Evolutionary conservation across 177 flowering plant species (phyloP).

Genomic region (Vitis hybrid): DNA sequence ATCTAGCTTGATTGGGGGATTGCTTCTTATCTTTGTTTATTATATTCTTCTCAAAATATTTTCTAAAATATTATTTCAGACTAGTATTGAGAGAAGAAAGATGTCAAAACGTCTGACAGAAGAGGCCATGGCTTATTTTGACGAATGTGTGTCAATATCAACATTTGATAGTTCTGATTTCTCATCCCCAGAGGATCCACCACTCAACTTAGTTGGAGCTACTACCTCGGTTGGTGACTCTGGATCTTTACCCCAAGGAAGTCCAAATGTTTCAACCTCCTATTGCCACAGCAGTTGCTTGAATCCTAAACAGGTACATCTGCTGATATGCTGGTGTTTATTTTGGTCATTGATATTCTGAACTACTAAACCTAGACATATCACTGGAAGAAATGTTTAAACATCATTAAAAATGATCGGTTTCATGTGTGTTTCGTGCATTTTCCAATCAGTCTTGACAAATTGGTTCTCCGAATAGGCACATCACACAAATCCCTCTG

Average conservation of each 20-base stretch:
- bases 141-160: constrained; percentile 89
- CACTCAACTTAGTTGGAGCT: constrained; percentile 23
- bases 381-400: too few relatives aligned
- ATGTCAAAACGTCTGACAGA: constrained; percentile 72
- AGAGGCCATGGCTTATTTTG: constrained; percentile 89
- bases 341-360: too few relatives aligned
- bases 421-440: too few relatives aligned
- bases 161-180: constrained; percentile 91
- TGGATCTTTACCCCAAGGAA: constrained; percentile 21
- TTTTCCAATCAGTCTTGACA: too few relatives aligned
- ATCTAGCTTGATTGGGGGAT: too few relatives aligned
- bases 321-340: background rate
- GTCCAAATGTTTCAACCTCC: constrained; percentile 25
- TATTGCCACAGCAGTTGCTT: constrained; percentile 7
- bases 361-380: too few relatives aligned
- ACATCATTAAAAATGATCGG: too few relatives aligned
- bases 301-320: constrained; percentile 42
- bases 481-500: too few relatives aligned
- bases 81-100: constrained; percentile 71
- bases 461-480: too few relatives aligned
- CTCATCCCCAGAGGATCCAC: constrained; percentile 75
- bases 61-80: constrained; percentile 35
- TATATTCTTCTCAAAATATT: background rate
- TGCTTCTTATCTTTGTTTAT: background rate
- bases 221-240: constrained; percentile 18